These are phyloP conservation scores for Pleurotus ostreatus DNA, from an alignment of 768 basidiomycete species.

Conservation along the genomic window DNA sequence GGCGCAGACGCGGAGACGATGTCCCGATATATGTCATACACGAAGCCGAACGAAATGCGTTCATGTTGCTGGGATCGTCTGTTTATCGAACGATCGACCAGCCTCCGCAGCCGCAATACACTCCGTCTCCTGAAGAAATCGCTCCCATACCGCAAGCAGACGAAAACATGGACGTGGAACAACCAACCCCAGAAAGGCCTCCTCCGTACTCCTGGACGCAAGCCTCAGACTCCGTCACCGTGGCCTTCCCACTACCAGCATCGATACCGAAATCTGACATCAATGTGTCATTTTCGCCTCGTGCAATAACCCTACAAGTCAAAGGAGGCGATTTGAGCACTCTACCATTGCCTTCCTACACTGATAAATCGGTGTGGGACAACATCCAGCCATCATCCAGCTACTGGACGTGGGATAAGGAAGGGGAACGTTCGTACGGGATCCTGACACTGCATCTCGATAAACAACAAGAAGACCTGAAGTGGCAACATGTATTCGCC, in stretches of 20 bases:
- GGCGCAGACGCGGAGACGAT: conserved; percentile 66
- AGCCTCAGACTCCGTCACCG: conserved; percentile 73
- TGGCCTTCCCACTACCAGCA: conserved; percentile 82
- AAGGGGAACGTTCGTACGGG: conserved; percentile 63
- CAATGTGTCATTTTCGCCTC: conserved; percentile 59
- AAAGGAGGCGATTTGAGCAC: conserved; percentile 28
- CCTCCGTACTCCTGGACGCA: conserved; percentile 95
- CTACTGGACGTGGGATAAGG: conserved; percentile 91
- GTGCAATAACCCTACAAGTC: conserved; percentile 64
- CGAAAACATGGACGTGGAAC: conserved; percentile 47
- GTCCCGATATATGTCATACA: conserved; percentile 62
- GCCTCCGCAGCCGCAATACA: conserved; percentile 33
- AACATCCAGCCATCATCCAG: conserved; percentile 72
- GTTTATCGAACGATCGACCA: conserved; percentile 41
- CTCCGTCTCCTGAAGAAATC: conserved; percentile 63
- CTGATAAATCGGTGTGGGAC: conserved; percentile 72
- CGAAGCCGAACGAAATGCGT: conserved; percentile 36
- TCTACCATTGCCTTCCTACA: conserved; percentile 52
- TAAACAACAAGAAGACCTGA: conserved; percentile 77
- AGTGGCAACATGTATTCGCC: conserved; percentile 87
- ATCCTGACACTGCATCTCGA: conserved; percentile 81
- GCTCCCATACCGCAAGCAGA: conserved; percentile 62
- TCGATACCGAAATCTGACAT: conserved; percentile 60
- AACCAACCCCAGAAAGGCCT: conserved; percentile 42
- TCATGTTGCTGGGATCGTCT: conserved; percentile 58